phyloP scores from a whole-genome alignment of 2,329 filamentous ascomycete species.

The Aspergillus texensis region DNA sequence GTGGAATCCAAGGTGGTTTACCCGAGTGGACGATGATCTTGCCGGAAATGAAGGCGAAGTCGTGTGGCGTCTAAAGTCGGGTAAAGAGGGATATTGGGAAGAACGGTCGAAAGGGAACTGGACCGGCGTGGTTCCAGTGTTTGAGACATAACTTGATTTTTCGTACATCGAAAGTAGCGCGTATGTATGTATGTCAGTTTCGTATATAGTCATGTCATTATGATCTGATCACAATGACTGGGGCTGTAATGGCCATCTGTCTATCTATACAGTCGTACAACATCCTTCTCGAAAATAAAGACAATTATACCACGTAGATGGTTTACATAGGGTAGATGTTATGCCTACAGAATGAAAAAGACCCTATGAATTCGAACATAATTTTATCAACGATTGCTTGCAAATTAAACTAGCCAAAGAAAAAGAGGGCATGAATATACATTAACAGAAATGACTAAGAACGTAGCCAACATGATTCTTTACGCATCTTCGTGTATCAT shows the following conservation, averaged over 20 bases:
- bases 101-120: slow-evolving; percentile 71
- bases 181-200: background rate
- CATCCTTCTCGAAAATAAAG: background rate
- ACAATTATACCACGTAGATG: background rate
- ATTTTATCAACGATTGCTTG: background rate
- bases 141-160: slow-evolving; percentile 36
- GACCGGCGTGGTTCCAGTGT: slow-evolving; percentile 60
- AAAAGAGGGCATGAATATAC: background rate
- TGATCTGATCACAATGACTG: background rate
- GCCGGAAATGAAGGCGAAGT: slow-evolving; percentile 45
- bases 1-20: slow-evolving; percentile 83
- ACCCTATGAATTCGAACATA: background rate
- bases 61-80: slow-evolving; percentile 71
- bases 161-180: background rate
- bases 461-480: background rate
- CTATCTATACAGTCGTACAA: background rate
- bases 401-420: background rate
- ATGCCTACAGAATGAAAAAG: background rate
- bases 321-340: background rate
- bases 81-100: slow-evolving; percentile 94
- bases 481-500: background rate
- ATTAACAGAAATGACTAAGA: background rate
- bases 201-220: background rate
- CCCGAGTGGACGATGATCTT: slow-evolving; percentile 57
- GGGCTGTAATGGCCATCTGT: background rate